A percentile compares a stretch with the other conserved stretches of the same genome.
phyloP scores from a whole-genome alignment of 2,329 filamentous ascomycete species.

The Aspergillus sp. region DNA sequence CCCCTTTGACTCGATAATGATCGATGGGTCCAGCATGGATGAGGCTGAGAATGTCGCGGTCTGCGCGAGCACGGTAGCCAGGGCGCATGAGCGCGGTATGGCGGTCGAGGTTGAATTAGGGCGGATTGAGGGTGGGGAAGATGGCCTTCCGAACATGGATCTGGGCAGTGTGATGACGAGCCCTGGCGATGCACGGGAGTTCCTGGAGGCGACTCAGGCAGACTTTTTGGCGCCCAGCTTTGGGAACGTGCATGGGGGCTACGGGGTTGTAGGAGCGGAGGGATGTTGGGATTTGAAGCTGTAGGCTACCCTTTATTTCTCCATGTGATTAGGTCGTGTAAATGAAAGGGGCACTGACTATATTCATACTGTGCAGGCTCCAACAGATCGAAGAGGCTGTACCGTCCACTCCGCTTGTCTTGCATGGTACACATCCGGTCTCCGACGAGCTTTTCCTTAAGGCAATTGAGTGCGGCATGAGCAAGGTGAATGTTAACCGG shows the following conservation, averaged over 20 bases:
- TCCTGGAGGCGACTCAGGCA: constrained; percentile 63
- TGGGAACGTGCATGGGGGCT: constrained; percentile 20
- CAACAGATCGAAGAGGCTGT: constrained; percentile 11
- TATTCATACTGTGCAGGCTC: constrained; percentile 6
- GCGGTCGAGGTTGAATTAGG: constrained; percentile 64
- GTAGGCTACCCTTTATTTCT: not conserved
- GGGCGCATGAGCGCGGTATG: constrained; percentile 40
- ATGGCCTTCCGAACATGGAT: constrained; percentile 67
- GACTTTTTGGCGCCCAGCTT: constrained; percentile 65
- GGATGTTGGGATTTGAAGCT: constrained; percentile 13
- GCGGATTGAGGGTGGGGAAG: constrained; percentile 56
- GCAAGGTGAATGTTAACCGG: constrained; percentile 28
- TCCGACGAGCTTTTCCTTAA: constrained; percentile 22
- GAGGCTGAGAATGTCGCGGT: constrained; percentile 65
- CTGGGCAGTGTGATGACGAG: constrained; percentile 63
- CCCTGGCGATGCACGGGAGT: constrained; percentile 65
- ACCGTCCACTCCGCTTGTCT: constrained; percentile 14
- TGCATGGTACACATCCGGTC: constrained; percentile 28
- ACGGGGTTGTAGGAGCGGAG: constrained; percentile 27
- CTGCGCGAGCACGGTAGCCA: constrained; percentile 57
- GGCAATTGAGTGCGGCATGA: constrained; percentile 19
- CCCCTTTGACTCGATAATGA: constrained; percentile 69
- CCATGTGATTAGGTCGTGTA: no score
- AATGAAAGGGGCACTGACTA: not conserved
- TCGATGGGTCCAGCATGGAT: constrained; percentile 70